phyloP scores from a whole-genome alignment of 2,329 filamentous ascomycete genomes.

The Dissoconium aciculare region DNA sequence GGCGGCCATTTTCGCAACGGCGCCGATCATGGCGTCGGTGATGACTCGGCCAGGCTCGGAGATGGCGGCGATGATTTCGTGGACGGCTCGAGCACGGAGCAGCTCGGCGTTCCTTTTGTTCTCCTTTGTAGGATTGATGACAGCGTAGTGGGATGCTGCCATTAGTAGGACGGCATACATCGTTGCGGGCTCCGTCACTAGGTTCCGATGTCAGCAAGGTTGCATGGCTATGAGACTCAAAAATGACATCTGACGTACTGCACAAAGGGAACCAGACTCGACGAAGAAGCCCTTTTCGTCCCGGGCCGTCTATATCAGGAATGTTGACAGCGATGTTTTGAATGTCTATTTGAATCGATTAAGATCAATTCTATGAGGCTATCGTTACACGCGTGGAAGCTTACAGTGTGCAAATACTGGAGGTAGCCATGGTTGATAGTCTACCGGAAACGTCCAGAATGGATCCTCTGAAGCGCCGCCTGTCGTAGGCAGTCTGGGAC shows the following conservation, averaged over 20 bases:
- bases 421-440: conserved; percentile 9
- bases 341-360: too few relatives aligned
- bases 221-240: too few relatives aligned
- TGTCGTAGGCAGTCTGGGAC: too few relatives aligned
- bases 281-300: conserved; percentile 23
- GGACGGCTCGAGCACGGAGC: conserved; percentile 29
- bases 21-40: conserved; percentile 31
- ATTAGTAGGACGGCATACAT: conserved; percentile 30
- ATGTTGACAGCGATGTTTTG: conserved; percentile 28
- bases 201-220: not conserved
- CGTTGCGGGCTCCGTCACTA: conserved; percentile 22
- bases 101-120: conserved; percentile 22
- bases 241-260: conserved; percentile 5
- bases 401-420: conserved; percentile 11
- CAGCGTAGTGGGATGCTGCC: conserved; percentile 27
- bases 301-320: conserved; percentile 26
- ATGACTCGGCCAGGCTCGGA: conserved; percentile 13
- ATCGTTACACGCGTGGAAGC: too few relatives aligned
- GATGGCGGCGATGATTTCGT: conserved; percentile 27
- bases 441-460: conserved; percentile 11
- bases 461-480: conserved; percentile 6
- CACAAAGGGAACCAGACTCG: conserved; percentile 26
- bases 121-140: conserved; percentile 14
- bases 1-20: conserved; percentile 36
- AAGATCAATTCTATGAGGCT: too few relatives aligned